A percentile compares a stretch with the other conserved stretches of the same genome.
These are phyloP conservation scores for Cunninghamia lanceolata DNA, from an alignment of 75 land plant genomes.

Conservation along the genomic window DNA sequence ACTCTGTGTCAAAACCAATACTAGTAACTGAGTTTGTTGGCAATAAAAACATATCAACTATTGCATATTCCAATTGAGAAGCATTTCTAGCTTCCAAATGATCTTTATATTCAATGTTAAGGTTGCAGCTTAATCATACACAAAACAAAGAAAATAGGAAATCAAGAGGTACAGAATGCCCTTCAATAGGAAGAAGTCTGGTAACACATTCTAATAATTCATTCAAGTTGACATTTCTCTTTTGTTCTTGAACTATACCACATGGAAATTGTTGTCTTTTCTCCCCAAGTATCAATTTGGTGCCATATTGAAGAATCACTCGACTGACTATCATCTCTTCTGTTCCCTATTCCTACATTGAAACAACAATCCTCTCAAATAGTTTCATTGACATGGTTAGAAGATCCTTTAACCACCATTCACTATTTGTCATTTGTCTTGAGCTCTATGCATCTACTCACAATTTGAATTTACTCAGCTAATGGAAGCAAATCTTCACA, in stretches of 20 bases:
- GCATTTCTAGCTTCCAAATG: slow-evolving; percentile 51
- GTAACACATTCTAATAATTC: slow-evolving; percentile 36
- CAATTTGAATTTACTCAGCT: slow-evolving; percentile 67
- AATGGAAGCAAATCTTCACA: slow-evolving; percentile 52
- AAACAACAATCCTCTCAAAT: slow-evolving; percentile 58
- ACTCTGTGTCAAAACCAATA: slow-evolving; percentile 16
- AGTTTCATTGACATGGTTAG: slow-evolving; percentile 51
- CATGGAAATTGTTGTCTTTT: slow-evolving; percentile 11
- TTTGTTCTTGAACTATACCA: slow-evolving; percentile 7
- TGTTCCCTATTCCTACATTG: slow-evolving; percentile 77
- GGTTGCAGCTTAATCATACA: slow-evolving; percentile 28
- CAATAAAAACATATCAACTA: slow-evolving; percentile 47
- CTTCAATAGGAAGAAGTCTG: slow-evolving; percentile 40
- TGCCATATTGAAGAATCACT: slow-evolving; percentile 55
- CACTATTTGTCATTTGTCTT: slow-evolving; percentile 28
- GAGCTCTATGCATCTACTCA: slow-evolving; percentile 67
- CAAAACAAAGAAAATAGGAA: slow-evolving; percentile 68
- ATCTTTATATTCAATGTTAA: slow-evolving; percentile 22
- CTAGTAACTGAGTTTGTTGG: slow-evolving; percentile 10
- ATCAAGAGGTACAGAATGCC: slow-evolving; percentile 45
- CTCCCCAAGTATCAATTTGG: slow-evolving; percentile 45
- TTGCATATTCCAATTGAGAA: slow-evolving; percentile 59
- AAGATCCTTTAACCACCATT: slow-evolving; percentile 74
- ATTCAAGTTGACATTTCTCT: slow-evolving; percentile 12
- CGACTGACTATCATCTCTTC: slow-evolving; percentile 72